Evolutionary conservation across 2,329 filamentous ascomycete species (phyloP), one percentile per base, ranked within the genome.

Genomic region (Fusarium sp.): DNA sequence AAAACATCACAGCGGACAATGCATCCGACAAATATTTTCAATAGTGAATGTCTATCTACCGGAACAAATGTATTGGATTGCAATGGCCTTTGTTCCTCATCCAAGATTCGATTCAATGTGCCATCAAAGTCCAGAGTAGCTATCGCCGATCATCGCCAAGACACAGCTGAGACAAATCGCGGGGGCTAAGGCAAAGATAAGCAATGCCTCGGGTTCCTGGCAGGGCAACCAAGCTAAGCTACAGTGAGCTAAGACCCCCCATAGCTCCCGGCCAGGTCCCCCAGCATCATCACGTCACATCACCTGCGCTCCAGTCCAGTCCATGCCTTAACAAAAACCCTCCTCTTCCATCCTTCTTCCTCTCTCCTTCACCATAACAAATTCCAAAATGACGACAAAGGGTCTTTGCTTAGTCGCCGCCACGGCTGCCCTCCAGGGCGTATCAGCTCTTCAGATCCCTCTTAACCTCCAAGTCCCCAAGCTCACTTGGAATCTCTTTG

Each of bases 401-500:
- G 64, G 75, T 14, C 55, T 77, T 46, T 74, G 61, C 31, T 29
- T 77, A 25, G 74, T 77, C n/a, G 75, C 75, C 41, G 75, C 72
- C 15, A 68, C 78, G 55, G 78, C 77, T 17, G 78, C 77, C 47
- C 64, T 79, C 35, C 75, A 73, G 38, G 71, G 76, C 60, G 77
- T 73, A 14, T 75, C 76, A 33, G 78, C 68, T 25, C 57, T 77
- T 18, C 77, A 78, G 62, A 71, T 78, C 31, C 78, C 62, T 56
- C 75, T 65, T 4, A 65, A 71, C 38, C 29, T 73, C n/a, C 71
- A 68, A 18, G 59, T 64, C 9, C 65, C 64, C 20, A 68, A 72
- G 70, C 62, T 73, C 62, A 36, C 70, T 56, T 73, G 71, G 71
- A 65, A 45, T 53, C 56, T 47, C 18, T 77, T 65, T 46, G 47